These are phyloP conservation scores for Colletotrichum graminicola DNA, from an alignment of 2,329 filamentous ascomycete genomes.

Conservation along the genomic window DNA sequence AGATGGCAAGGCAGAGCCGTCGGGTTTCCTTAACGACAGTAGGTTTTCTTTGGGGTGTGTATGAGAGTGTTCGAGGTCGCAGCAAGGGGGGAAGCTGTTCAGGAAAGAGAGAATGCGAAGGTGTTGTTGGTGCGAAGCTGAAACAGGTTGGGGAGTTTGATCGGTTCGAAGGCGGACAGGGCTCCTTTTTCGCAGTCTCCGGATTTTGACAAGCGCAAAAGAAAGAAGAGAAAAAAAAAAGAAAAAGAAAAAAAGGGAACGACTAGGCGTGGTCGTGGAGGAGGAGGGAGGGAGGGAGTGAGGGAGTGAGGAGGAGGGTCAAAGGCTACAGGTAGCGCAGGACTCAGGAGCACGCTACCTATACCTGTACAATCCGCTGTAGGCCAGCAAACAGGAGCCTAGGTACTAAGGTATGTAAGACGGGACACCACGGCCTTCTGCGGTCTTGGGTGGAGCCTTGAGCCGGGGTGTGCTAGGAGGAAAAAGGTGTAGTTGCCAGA, in stretches of 20 bases:
- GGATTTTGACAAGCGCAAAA: slow-evolving; percentile 36
- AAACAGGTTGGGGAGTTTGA: slow-evolving; percentile 54
- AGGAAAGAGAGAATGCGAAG: slow-evolving; percentile 45
- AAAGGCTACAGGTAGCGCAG: slow-evolving; percentile 15
- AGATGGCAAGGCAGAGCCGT: slow-evolving; percentile 19
- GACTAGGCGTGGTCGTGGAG: slow-evolving; percentile 12
- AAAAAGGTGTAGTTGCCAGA: slow-evolving; percentile 23
- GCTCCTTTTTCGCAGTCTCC: slow-evolving; percentile 43
- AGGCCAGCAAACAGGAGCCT: slow-evolving; percentile 12
- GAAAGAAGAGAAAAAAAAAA: background rate
- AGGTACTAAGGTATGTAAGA: background rate
- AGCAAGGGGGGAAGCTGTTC: slow-evolving; percentile 34
- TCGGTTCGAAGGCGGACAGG: slow-evolving; percentile 48
- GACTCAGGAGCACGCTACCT: slow-evolving; percentile 18
- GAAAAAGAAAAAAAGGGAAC: slow-evolving; percentile 4
- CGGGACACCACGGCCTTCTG: slow-evolving; percentile 6
- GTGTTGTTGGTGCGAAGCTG: slow-evolving; percentile 47
- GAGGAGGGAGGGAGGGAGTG: slow-evolving; percentile 3
- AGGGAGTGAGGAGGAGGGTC: background rate
- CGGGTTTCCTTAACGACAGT: slow-evolving; percentile 25
- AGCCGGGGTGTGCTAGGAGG: slow-evolving; percentile 22
- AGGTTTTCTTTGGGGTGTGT: slow-evolving; percentile 8
- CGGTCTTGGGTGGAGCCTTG: slow-evolving; percentile 21
- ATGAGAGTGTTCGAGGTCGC: slow-evolving; percentile 6
- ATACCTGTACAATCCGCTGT: background rate